phyloP scores from a whole-genome alignment of 139 green algal species.

The Asterochloris sp. region DNA sequence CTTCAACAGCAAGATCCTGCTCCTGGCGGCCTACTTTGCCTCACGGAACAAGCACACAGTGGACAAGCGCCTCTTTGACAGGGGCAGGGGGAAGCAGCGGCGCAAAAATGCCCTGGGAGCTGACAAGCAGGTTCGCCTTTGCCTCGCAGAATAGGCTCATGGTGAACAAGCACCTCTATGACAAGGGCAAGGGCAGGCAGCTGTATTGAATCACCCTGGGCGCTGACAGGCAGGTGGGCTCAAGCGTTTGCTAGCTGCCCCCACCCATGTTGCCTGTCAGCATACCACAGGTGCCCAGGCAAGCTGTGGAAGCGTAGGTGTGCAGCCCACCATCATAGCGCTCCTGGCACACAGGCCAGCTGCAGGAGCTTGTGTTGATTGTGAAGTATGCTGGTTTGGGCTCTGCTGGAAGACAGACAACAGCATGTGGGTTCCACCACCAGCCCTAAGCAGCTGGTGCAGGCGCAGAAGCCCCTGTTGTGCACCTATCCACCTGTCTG shows the following conservation, averaged over 20 bases:
- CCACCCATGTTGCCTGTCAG: no score
- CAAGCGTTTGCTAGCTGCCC: background rate
- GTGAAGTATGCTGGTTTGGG: no score
- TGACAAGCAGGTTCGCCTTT: constrained; percentile 29
- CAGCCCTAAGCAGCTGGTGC: no score
- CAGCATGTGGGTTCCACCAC: no score
- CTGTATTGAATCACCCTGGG: background rate
- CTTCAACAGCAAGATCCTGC: constrained; percentile 43
- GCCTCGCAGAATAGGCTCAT: background rate
- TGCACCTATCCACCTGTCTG: no score
- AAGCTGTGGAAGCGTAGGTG: no score
- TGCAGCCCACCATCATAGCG: no score
- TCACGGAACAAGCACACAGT: constrained; percentile 48
- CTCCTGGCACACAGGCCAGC: no score
- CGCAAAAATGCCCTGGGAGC: constrained; percentile 10
- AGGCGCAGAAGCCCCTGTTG: no score
- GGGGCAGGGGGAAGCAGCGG: background rate
- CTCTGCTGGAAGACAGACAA: no score
- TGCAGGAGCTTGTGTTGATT: no score
- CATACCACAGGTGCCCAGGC: no score
- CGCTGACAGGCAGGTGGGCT: background rate
- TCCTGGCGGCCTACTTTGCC: constrained; percentile 55
- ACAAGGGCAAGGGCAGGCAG: background rate
- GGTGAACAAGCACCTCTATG: background rate
- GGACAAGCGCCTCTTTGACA: constrained; percentile 50